Evolutionary conservation across 805 yeast genomes (phyloP).

Genomic region (Schwanniomyces occidentalis): DNA sequence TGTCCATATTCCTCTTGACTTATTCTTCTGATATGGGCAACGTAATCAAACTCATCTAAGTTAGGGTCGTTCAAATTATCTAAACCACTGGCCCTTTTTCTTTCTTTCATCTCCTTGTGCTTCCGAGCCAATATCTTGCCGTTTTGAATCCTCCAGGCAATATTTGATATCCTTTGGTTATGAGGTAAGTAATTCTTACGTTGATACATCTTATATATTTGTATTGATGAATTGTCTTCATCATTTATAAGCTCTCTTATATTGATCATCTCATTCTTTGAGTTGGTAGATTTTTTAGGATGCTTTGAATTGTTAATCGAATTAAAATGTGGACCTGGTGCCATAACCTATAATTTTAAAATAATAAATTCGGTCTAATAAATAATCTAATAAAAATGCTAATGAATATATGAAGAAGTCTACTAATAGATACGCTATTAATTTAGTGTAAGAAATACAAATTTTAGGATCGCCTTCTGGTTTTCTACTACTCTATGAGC

Average conservation of each 20-base stretch:
- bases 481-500: too few relatives aligned
- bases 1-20: conserved; percentile 34
- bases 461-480: too few relatives aligned
- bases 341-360: background rate
- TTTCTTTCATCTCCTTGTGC: background rate
- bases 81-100: background rate
- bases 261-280: conserved; percentile 2
- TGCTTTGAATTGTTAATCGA: too few relatives aligned
- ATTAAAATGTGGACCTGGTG: background rate
- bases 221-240: conserved; percentile 35
- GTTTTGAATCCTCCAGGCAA: conserved; percentile 48
- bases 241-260: conserved; percentile 21
- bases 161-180: conserved; percentile 40
- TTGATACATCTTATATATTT: conserved; percentile 42
- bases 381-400: too few relatives aligned
- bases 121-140: conserved; percentile 22
- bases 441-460: too few relatives aligned
- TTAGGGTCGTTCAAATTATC: conserved; percentile 22
- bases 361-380: too few relatives aligned
- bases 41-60: conserved; percentile 45
- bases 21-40: conserved; percentile 44
- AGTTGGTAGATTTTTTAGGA: too few relatives aligned
- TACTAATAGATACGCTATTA: too few relatives aligned
- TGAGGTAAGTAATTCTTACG: conserved; percentile 43
- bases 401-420: too few relatives aligned